phyloP scores from a whole-genome alignment of 495 filamentous ascomycete species.

The Aspergillus leporis region DNA sequence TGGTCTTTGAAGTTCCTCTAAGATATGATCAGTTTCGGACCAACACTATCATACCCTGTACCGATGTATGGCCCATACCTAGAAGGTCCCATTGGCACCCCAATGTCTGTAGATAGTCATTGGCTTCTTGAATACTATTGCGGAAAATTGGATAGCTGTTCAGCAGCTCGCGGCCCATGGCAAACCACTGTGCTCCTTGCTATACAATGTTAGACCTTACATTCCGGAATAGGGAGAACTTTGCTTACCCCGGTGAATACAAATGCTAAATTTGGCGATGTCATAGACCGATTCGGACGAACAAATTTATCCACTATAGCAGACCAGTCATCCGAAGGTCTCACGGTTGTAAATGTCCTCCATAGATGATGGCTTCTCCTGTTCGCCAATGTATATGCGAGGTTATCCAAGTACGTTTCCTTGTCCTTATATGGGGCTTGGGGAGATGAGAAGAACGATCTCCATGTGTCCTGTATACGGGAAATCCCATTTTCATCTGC shows the following conservation, averaged over 20 bases:
- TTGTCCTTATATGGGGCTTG: background rate
- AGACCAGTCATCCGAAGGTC: background rate
- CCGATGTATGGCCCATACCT: slow-evolving; percentile 9
- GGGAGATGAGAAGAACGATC: background rate
- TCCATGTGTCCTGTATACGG: slow-evolving; percentile 1
- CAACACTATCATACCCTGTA: background rate
- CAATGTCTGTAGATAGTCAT: slow-evolving; percentile 12
- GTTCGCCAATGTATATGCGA: slow-evolving; percentile 27
- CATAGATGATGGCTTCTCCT: slow-evolving; percentile 19
- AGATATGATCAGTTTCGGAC: background rate
- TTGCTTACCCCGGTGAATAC: slow-evolving; percentile 29
- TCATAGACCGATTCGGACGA: background rate
- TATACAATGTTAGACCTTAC: background rate
- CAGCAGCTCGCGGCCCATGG: slow-evolving; percentile 29
- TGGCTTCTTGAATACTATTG: slow-evolving; percentile 10
- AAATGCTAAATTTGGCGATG: slow-evolving; percentile 18
- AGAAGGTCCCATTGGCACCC: slow-evolving; percentile 10
- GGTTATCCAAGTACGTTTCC: slow-evolving; percentile 17
- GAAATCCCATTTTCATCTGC: slow-evolving; percentile 8
- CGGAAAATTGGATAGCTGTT: slow-evolving; percentile 17
- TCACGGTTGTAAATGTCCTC: slow-evolving; percentile 15
- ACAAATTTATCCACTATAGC: slow-evolving; percentile 4
- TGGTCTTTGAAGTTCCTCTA: slow-evolving; percentile 6
- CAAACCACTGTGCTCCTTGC: slow-evolving; percentile 38
- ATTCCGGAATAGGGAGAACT: background rate